Evolutionary conservation across 306 rosid species (phyloP).

Genomic region (Inga laurina): DNA sequence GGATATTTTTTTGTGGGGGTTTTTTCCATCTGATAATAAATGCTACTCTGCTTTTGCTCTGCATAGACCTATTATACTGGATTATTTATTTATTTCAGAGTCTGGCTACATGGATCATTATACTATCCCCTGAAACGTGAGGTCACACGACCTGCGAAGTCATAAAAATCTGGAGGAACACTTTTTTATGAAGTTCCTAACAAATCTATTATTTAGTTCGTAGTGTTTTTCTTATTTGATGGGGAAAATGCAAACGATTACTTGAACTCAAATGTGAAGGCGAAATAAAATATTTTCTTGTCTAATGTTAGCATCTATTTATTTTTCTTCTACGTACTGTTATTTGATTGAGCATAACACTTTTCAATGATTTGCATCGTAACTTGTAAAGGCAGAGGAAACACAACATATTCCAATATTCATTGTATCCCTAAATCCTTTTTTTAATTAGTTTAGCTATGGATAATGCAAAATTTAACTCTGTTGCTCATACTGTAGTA

Average conservation of each 20-base stretch:
- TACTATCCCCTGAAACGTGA: not conserved
- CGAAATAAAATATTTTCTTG: not conserved
- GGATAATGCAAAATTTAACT: slow-evolving; percentile 6
- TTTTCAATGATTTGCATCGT: not conserved
- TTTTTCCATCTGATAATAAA: not conserved
- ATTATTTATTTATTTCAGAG: not conserved
- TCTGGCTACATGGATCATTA: slow-evolving; percentile 2
- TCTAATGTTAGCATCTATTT: not conserved
- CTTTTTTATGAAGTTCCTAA: not conserved
- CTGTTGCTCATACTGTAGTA: not conserved
- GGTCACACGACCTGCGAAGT: not conserved
- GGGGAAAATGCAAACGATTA: not conserved
- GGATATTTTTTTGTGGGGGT: slow-evolving; percentile 9
- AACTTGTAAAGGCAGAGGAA: not conserved
- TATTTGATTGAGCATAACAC: not conserved
- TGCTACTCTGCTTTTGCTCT: not conserved
- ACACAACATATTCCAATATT: slow-evolving; percentile 13
- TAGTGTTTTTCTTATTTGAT: not conserved
- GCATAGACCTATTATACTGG: not conserved
- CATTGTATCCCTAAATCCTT: slow-evolving; percentile 1
- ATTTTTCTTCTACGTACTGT: not conserved
- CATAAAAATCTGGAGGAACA: not conserved
- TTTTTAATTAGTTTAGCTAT: slow-evolving; percentile 1
- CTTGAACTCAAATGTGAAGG: slow-evolving; percentile 11
- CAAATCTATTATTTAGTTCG: not conserved